These are phyloP conservation scores for Chlamydomonas schloesseri DNA, from an alignment of 139 green algal genomes.

Conservation along the genomic window DNA sequence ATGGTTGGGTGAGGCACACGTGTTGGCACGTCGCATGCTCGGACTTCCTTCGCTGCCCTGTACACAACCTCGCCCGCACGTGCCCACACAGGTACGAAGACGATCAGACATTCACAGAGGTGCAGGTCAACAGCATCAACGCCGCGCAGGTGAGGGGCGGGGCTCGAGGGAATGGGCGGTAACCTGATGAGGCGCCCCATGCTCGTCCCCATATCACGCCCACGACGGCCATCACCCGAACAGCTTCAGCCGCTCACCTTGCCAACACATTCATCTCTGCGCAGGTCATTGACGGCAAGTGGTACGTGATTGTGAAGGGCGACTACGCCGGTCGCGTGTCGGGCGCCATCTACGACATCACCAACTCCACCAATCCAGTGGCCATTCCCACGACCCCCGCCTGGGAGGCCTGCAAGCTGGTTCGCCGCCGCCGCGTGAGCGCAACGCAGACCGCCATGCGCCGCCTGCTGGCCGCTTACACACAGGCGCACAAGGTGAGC, in stretches of 20 bases:
- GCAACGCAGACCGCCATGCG: conserved; percentile 48
- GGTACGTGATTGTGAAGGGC: conserved; percentile 77
- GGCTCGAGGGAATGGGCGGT: too few relatives aligned
- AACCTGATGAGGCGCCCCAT: too few relatives aligned
- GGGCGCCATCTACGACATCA: conserved; percentile 72
- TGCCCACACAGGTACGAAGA: conserved; percentile 56
- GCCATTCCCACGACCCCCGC: conserved; percentile 48
- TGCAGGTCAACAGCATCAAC: conserved; percentile 69
- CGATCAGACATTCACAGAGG: conserved; percentile 62
- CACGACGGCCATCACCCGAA: too few relatives aligned
- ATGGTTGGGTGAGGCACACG: too few relatives aligned
- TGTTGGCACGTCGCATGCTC: too few relatives aligned
- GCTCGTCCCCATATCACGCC: too few relatives aligned
- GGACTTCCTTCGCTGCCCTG: too few relatives aligned
- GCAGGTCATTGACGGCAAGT: conserved; percentile 72
- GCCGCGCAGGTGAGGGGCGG: conserved; percentile 37
- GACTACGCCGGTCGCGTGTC: conserved; percentile 78
- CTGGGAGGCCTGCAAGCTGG: conserved; percentile 64
- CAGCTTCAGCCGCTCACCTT: too few relatives aligned
- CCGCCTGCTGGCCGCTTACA: conserved; percentile 59
- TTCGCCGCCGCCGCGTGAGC: conserved; percentile 3
- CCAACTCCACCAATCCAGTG: conserved; percentile 53
- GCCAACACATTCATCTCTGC: too few relatives aligned
- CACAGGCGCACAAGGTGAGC: conserved; percentile 53
- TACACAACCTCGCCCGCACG: too few relatives aligned